Conservation (phyloP, 2,329 filamentous ascomycete genomes). For the Aspergillus quadrilineatus region DNA sequence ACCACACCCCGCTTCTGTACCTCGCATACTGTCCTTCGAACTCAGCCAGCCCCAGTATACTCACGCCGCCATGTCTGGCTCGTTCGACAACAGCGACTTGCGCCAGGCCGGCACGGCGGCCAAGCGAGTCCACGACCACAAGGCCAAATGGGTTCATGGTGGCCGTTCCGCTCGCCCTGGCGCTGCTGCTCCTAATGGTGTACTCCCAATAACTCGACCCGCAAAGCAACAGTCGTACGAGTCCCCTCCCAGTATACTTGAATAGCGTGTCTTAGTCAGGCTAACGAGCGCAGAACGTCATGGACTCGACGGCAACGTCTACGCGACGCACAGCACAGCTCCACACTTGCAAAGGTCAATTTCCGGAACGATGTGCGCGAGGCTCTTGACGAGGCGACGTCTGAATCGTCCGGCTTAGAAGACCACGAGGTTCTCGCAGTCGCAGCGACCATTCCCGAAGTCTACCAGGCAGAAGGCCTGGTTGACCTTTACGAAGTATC, state of each 20-base stretch:
- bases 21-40: neutral
- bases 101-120: conserved; percentile 54
- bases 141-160: conserved; percentile 43
- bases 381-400: conserved; percentile 27
- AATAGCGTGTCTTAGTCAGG: neutral
- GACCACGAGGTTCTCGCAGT: conserved; percentile 40
- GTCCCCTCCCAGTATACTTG: neutral
- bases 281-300: conserved; percentile 1
- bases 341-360: conserved; percentile 21
- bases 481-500: conserved; percentile 56
- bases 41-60: neutral
- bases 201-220: conserved; percentile 20
- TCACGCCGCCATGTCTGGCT: conserved; percentile 28
- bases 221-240: conserved; percentile 23
- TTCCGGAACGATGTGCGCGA: conserved; percentile 37
- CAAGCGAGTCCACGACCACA: conserved; percentile 40
- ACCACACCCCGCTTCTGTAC: neutral
- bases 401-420: conserved; percentile 35
- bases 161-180: conserved; percentile 22
- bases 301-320: conserved; percentile 15
- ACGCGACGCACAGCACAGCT: conserved; percentile 19
- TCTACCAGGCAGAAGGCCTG: conserved; percentile 47
- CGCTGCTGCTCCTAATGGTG: neutral
- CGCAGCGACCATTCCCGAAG: conserved; percentile 47
- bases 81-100: conserved; percentile 52